These are phyloP conservation scores for Trichothecium roseum DNA, from an alignment of 2,329 filamentous ascomycete species.

Conservation along the genomic window DNA sequence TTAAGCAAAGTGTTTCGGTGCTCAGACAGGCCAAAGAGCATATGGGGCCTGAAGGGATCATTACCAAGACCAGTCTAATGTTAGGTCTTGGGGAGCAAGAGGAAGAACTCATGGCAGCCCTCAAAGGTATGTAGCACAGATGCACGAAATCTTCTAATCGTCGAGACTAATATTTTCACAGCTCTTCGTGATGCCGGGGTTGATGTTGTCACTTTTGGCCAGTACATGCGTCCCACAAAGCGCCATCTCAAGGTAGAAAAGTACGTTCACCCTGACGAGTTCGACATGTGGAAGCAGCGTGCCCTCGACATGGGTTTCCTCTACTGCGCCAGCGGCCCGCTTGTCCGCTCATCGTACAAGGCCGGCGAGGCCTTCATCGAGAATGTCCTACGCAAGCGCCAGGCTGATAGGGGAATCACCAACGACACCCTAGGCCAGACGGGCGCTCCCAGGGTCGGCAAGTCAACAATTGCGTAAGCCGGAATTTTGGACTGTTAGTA, in stretches of 20 bases:
- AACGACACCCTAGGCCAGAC: conserved; percentile 25
- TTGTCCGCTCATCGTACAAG: conserved; percentile 94
- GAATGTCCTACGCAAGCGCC: conserved; percentile 85
- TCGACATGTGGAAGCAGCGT: conserved; percentile 83
- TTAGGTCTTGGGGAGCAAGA: conserved; percentile 89
- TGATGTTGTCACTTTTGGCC: conserved; percentile 97
- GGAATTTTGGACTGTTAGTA: not conserved
- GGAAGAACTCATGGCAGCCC: conserved; percentile 67
- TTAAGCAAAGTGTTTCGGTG: conserved; percentile 74
- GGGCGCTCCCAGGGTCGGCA: conserved; percentile 24
- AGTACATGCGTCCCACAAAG: conserved; percentile 99
- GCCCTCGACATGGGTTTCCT: conserved; percentile 93
- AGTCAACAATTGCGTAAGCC: conserved; percentile 3
- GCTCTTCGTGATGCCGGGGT: conserved; percentile 73
- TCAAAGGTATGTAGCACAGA: conserved; percentile 44
- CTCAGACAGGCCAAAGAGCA: conserved; percentile 73
- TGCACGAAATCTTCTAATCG: not conserved
- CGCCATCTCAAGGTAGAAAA: conserved; percentile 94
- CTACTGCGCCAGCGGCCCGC: conserved; percentile 86
- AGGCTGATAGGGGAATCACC: conserved; percentile 27
- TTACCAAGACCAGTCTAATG: conserved; percentile 99
- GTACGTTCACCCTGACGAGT: conserved; percentile 84
- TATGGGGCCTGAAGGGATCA: conserved; percentile 56
- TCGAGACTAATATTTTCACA: conserved; percentile 12
- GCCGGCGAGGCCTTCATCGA: conserved; percentile 98